phyloP scores from a whole-genome alignment of 345 rosid species.

The Lumnitzera littorea region DNA sequence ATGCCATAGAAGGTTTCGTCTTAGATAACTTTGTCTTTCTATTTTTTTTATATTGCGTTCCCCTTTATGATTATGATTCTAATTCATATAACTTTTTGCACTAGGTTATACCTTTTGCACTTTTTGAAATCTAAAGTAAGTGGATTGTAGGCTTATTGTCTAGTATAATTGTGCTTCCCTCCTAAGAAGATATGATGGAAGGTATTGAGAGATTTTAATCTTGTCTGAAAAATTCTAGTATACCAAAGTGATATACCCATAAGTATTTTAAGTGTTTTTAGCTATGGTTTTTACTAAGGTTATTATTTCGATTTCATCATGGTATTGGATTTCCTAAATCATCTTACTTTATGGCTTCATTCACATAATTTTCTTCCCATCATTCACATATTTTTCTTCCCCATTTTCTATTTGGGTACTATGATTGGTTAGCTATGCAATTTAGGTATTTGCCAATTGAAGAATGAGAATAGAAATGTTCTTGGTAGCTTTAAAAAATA shows the following conservation, averaged over 20 bases:
- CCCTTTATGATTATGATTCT: too few relatives aligned
- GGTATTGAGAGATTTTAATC: conserved; percentile 40
- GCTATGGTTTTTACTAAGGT: neutral
- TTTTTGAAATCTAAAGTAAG: conserved; percentile 73
- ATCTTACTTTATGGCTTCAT: too few relatives aligned
- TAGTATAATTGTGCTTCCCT: conserved; percentile 56
- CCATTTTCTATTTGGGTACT: conserved; percentile 38
- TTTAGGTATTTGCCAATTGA: conserved; percentile 25
- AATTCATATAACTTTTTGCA: neutral
- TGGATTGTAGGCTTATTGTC: conserved; percentile 82
- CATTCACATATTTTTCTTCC: neutral
- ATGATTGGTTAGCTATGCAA: conserved; percentile 48
- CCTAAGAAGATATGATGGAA: conserved; percentile 56
- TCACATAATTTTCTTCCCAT: neutral
- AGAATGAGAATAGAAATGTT: conserved; percentile 50
- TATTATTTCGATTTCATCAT: neutral
- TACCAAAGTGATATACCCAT: conserved; percentile 65
- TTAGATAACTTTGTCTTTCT: conserved; percentile 4
- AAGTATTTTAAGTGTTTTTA: neutral
- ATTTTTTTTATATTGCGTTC: neutral
- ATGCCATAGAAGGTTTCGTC: conserved; percentile 60
- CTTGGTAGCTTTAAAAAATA: neutral
- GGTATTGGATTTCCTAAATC: neutral
- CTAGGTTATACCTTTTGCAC: conserved; percentile 53
- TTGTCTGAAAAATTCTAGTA: conserved; percentile 42